Percentiles rank a stretch among this genome's conserved stretches.
Conservation (phyloP, 1,284 basidiomycete genomes). For the Cryptococcus deneoformans region DNA sequence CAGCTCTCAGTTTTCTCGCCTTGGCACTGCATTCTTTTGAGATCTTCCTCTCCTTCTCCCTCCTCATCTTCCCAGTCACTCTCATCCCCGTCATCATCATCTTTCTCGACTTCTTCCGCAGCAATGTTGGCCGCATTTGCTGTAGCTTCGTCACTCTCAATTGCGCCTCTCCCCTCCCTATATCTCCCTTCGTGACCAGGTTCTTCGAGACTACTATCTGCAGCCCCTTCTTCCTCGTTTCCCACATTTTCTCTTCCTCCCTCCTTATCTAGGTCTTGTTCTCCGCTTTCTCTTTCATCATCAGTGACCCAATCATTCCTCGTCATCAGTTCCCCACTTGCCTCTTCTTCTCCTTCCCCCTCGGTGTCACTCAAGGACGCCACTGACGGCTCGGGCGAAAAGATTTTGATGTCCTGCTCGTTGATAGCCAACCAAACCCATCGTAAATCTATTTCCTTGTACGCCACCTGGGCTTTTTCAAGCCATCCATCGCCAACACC, state of each 20-base stretch:
- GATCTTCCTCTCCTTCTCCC: background rate
- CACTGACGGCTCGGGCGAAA: background rate
- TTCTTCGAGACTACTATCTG: background rate
- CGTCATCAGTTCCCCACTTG: too few species aligned
- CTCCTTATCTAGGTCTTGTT: background rate
- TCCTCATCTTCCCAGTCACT: background rate
- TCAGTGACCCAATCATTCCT: background rate
- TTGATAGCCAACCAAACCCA: conserved; percentile 30
- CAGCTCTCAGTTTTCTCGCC: background rate
- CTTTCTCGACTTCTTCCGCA: background rate
- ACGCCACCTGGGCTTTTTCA: conserved; percentile 16
- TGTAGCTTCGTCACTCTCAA: background rate
- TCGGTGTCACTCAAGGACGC: background rate
- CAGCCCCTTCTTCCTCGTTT: background rate
- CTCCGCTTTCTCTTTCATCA: background rate
- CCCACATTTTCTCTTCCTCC: background rate
- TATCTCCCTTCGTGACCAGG: background rate
- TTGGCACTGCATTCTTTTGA: too few species aligned
- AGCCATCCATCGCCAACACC: conserved; percentile 2
- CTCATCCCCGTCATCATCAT: background rate
- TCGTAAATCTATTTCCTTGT: conserved; percentile 17
- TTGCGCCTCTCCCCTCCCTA: background rate
- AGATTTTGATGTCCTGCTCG: background rate
- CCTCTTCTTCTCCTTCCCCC: background rate
- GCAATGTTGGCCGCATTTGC: background rate